A percentile compares a stretch with the other conserved stretches of the same genome.
Conservation (phyloP, 2,329 filamentous ascomycete species). For the Volutella citrinella region DNA sequence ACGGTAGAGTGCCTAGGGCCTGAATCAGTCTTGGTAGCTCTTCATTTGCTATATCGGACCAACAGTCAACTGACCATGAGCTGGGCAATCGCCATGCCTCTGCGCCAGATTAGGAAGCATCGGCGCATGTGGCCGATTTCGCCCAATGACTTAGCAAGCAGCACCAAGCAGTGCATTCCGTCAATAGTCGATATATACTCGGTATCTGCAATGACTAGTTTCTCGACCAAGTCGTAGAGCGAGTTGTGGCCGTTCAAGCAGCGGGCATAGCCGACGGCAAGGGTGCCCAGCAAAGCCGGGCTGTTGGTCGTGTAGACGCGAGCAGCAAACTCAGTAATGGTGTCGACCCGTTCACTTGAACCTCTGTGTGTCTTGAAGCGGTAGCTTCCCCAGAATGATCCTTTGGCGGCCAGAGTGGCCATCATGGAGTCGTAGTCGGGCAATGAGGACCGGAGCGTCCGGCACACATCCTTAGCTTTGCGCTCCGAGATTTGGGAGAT, state of each 20-base stretch:
- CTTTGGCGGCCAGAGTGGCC: background rate
- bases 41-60: too few species aligned
- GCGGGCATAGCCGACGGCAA: slow-evolving; percentile 2
- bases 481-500: background rate
- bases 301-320: slow-evolving; percentile 4
- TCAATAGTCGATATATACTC: slow-evolving; percentile 4
- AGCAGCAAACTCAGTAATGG: slow-evolving; percentile 2
- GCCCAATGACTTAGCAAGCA: slow-evolving; percentile 2
- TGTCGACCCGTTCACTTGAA: background rate
- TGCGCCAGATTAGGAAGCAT: slow-evolving; percentile 5
- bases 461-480: slow-evolving; percentile 5
- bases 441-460: slow-evolving; percentile 2
- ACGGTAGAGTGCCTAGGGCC: slow-evolving; percentile 5
- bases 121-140: slow-evolving; percentile 6
- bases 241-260: slow-evolving; percentile 1
- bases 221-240: slow-evolving; percentile 3
- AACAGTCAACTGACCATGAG: slow-evolving; percentile 1
- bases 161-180: slow-evolving; percentile 4
- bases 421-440: slow-evolving; percentile 5
- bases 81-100: slow-evolving; percentile 6
- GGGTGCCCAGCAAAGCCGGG: slow-evolving; percentile 1
- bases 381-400: slow-evolving; percentile 6
- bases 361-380: slow-evolving; percentile 7
- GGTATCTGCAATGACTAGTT: slow-evolving; percentile 3
- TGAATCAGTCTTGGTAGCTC: background rate